Conservation (phyloP, 768 basidiomycete species). For the Podaxis carcinomalis region DNA sequence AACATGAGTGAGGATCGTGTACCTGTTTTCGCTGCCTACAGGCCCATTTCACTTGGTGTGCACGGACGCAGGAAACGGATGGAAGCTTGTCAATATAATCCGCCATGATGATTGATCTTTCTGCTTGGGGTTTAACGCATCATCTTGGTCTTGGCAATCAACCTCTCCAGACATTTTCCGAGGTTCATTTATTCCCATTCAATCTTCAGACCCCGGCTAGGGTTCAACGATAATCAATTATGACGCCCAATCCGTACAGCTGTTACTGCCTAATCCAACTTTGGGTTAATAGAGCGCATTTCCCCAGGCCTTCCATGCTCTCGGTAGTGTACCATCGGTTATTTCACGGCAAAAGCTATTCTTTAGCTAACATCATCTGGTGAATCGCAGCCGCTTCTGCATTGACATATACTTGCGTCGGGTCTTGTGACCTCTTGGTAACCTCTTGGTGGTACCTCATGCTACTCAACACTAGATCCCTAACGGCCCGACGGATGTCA, state of each 20-base stretch:
- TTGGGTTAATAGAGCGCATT: background rate
- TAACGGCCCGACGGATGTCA: background rate
- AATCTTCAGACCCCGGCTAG: background rate
- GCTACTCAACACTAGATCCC: background rate
- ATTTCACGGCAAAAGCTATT: conserved; percentile 1
- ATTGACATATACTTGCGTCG: background rate
- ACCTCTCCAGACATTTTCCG: conserved; percentile 11
- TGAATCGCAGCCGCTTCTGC: background rate
- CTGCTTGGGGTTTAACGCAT: background rate
- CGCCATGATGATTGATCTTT: background rate
- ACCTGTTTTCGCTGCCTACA: no score
- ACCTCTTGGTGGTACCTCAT: background rate
- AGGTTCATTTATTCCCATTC: background rate
- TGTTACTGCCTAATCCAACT: background rate
- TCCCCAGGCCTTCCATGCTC: no score
- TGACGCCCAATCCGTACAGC: background rate
- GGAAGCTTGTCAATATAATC: background rate
- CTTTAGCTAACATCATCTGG: background rate
- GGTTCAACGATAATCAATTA: background rate
- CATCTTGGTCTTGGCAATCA: background rate
- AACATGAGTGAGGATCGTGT: no score
- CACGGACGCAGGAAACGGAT: background rate
- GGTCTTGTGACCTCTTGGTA: conserved; percentile 3
- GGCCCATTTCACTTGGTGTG: background rate
- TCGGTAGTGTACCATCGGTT: background rate